Conservation (phyloP, 1,284 basidiomycete species). For the Entoloma clypeatum region DNA sequence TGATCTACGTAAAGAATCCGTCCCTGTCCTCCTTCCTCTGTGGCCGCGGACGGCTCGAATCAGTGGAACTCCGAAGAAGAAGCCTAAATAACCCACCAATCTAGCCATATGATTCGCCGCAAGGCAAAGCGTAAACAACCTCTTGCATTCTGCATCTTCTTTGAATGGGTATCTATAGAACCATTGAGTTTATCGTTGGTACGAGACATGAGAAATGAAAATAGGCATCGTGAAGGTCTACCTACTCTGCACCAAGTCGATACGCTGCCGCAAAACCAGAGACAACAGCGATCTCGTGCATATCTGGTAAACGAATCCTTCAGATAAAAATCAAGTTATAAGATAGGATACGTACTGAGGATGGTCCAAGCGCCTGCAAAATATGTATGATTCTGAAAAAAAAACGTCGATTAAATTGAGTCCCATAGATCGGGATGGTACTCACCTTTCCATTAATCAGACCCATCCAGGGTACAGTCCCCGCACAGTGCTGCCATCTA, state of each 20-base stretch:
- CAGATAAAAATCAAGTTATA: background rate
- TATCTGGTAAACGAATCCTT: constrained; percentile 34
- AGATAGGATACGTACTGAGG: constrained; percentile 15
- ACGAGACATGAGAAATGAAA: background rate
- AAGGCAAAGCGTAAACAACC: constrained; percentile 47
- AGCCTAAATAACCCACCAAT: constrained; percentile 16
- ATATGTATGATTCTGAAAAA: constrained; percentile 32
- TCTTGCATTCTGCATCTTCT: constrained; percentile 38
- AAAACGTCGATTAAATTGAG: background rate
- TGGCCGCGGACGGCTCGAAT: background rate
- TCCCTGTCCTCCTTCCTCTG: constrained; percentile 18
- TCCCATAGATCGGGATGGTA: constrained; percentile 10
- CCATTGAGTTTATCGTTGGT: background rate
- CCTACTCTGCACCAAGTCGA: constrained; percentile 46
- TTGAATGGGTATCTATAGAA: constrained; percentile 40
- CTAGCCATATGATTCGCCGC: constrained; percentile 28
- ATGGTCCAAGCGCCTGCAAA: constrained; percentile 37
- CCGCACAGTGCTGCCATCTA: constrained; percentile 56
- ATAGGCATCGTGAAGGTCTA: background rate
- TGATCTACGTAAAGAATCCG: constrained; percentile 16
- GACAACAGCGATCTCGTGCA: constrained; percentile 58
- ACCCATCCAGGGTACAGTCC: constrained; percentile 59
- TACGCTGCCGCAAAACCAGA: constrained; percentile 61
- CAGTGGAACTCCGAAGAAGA: background rate
- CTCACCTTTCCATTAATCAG: constrained; percentile 51